phyloP scores from a whole-genome alignment of 225 moss, liverwort and hornwort genomes.

The Marchantia polymorpha region DNA sequence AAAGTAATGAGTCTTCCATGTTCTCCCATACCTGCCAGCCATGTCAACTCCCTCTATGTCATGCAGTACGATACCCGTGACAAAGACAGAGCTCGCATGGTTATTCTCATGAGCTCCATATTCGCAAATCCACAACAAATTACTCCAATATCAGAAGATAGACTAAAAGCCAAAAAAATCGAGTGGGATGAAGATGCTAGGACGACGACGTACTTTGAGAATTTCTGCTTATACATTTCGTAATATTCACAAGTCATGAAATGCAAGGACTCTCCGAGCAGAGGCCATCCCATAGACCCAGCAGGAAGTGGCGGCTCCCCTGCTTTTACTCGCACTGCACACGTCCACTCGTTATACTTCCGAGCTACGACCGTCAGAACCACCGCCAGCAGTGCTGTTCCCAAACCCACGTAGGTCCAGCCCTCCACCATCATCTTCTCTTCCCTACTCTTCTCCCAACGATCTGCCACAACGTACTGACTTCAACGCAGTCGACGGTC shows the following conservation, averaged over 20 bases:
- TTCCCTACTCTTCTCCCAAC: no score
- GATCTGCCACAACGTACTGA: no score
- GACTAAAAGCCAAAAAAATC: background rate
- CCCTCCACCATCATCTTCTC: conserved; percentile 8
- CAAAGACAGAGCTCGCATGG: background rate
- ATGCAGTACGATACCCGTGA: no score
- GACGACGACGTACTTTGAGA: background rate
- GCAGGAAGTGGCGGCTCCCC: conserved; percentile 14
- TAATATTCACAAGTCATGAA: conserved; percentile 10
- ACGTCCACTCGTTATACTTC: conserved; percentile 20
- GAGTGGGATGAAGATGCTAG: background rate
- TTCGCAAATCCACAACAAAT: no score
- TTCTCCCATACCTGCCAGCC: conserved; percentile 20
- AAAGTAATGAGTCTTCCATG: conserved; percentile 19
- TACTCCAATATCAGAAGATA: no score
- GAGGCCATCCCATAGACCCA: conserved; percentile 24
- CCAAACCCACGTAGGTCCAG: background rate
- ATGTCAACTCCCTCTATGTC: background rate
- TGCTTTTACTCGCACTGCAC: conserved; percentile 10
- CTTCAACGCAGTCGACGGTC: no score
- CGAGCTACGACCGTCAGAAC: conserved; percentile 5
- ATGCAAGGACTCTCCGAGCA: conserved; percentile 22
- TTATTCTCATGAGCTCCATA: no score
- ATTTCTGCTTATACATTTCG: background rate
- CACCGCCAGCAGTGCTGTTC: background rate